A percentile compares a stretch with the other conserved stretches of the same genome.
phyloP scores from a whole-genome alignment of 2,329 filamentous ascomycete species.

The Monosporascus sp. region DNA sequence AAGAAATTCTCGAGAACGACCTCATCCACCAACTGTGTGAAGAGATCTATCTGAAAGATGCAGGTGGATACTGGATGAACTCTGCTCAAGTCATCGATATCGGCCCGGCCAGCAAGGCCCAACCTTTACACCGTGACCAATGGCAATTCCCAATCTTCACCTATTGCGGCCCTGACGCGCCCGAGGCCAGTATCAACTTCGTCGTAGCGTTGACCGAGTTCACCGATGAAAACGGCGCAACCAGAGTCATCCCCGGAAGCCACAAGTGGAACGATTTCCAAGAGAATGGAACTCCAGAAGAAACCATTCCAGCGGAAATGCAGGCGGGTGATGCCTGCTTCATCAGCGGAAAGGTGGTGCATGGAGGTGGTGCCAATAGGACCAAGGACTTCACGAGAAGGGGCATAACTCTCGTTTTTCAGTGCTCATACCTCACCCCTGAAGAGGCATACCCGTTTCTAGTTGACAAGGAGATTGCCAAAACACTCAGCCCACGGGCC shows the following conservation, averaged over 20 bases:
- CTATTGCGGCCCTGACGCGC: conserved; percentile 16
- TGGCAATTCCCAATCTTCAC: conserved; percentile 23
- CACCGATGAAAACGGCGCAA: conserved; percentile 24
- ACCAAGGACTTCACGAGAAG: conserved; percentile 16
- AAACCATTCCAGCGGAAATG: conserved; percentile 22
- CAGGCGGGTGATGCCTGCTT: conserved; percentile 24
- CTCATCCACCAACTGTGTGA: conserved; percentile 23
- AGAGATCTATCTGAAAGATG: conserved; percentile 18
- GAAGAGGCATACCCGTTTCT: conserved; percentile 24
- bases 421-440: conserved; percentile 22
- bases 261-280: conserved; percentile 22
- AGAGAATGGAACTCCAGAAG: conserved; percentile 13
- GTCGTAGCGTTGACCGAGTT: conserved; percentile 24
- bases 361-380: conserved; percentile 26
- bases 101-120: conserved; percentile 17
- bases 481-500: conserved; percentile 13
- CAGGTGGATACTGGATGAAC: conserved; percentile 23
- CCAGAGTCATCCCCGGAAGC: conserved; percentile 25
- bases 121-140: conserved; percentile 25
- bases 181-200: conserved; percentile 22
- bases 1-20: conserved; percentile 23
- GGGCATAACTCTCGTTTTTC: conserved; percentile 20
- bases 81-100: conserved; percentile 20
- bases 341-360: conserved; percentile 28
- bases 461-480: conserved; percentile 14